Evolutionary conservation across 352 stramenopile genomes (phyloP).

Genomic region (Globisporangium solare): DNA sequence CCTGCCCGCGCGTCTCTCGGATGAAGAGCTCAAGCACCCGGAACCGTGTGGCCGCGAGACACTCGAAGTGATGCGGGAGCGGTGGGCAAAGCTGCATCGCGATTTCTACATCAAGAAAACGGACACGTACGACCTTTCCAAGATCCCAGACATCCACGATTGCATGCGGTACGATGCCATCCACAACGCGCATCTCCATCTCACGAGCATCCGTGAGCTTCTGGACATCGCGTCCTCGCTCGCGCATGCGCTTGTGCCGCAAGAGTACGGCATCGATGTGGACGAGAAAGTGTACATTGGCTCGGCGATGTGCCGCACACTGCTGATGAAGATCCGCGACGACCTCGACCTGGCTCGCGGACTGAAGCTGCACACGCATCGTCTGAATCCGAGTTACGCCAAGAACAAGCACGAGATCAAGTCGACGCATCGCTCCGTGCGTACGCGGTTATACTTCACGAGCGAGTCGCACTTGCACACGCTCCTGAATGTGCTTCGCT

Average conservation of each 20-base stretch:
- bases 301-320: slow-evolving; percentile 81
- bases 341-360: slow-evolving; percentile 81
- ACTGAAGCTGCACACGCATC: slow-evolving; percentile 69
- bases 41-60: slow-evolving; percentile 83
- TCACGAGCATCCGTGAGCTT: slow-evolving; percentile 92
- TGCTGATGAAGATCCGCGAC: slow-evolving; percentile 87
- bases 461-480: slow-evolving; percentile 98
- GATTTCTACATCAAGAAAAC: slow-evolving; percentile 95
- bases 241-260: slow-evolving; percentile 82
- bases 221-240: slow-evolving; percentile 93
- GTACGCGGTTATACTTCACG: slow-evolving; percentile 99
- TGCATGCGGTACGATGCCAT: slow-evolving; percentile 98
- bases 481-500: slow-evolving; percentile 97
- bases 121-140: slow-evolving; percentile 92
- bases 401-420: slow-evolving; percentile 81
- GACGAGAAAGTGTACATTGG: slow-evolving; percentile 87
- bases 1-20: slow-evolving; percentile 24
- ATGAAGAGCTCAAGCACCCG: slow-evolving; percentile 64
- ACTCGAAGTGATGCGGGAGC: slow-evolving; percentile 84
- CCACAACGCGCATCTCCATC: slow-evolving; percentile 95
- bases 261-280: slow-evolving; percentile 88
- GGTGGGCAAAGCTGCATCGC: slow-evolving; percentile 92
- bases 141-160: slow-evolving; percentile 99
- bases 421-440: slow-evolving; percentile 94
- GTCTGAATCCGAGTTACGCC: slow-evolving; percentile 76